These are phyloP conservation scores for Irineochytrium annulatum DNA, from an alignment of 192 early-diverging fungal genomes.

Conservation along the genomic window DNA sequence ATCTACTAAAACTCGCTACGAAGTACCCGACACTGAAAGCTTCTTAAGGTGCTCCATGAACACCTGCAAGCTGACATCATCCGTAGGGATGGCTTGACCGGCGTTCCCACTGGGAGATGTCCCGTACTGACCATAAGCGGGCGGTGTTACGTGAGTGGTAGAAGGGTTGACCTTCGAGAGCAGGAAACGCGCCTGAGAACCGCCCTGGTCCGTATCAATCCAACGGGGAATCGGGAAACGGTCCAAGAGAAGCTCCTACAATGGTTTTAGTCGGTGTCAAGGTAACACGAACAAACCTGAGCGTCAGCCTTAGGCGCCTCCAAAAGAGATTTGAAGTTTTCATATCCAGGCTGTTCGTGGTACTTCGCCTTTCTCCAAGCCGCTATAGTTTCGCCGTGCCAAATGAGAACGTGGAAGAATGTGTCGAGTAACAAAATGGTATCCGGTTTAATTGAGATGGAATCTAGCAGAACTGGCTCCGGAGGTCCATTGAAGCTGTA, in stretches of 20 bases:
- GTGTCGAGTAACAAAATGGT: constrained; percentile 91
- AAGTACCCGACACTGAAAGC: constrained; percentile 52
- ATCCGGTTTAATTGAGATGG: constrained; percentile 96
- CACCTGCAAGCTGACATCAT: constrained; percentile 96
- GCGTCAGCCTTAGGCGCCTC: constrained; percentile 88
- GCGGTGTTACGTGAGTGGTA: constrained; percentile 74
- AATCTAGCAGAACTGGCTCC: constrained; percentile 91
- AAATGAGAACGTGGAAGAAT: constrained; percentile 99
- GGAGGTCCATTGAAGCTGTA: constrained; percentile 84
- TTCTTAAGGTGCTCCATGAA: constrained; percentile 96
- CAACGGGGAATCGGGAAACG: constrained; percentile 98
- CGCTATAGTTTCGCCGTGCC: constrained; percentile 96
- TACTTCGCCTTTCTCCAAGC: constrained; percentile 95
- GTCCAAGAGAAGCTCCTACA: constrained; percentile 82
- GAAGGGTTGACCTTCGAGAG: constrained; percentile 98
- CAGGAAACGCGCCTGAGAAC: constrained; percentile 97
- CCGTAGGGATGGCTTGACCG: constrained; percentile 94
- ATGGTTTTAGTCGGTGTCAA: neutral
- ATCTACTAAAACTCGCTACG: too few relatives aligned
- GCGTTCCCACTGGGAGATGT: constrained; percentile 41
- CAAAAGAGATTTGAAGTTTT: constrained; percentile 87
- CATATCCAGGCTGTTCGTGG: constrained; percentile 91
- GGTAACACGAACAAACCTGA: constrained; percentile 40
- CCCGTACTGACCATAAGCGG: constrained; percentile 59
- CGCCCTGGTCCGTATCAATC: constrained; percentile 93